Conservation (phyloP, 1,284 basidiomycete genomes). For the Leccinum solheimii region DNA sequence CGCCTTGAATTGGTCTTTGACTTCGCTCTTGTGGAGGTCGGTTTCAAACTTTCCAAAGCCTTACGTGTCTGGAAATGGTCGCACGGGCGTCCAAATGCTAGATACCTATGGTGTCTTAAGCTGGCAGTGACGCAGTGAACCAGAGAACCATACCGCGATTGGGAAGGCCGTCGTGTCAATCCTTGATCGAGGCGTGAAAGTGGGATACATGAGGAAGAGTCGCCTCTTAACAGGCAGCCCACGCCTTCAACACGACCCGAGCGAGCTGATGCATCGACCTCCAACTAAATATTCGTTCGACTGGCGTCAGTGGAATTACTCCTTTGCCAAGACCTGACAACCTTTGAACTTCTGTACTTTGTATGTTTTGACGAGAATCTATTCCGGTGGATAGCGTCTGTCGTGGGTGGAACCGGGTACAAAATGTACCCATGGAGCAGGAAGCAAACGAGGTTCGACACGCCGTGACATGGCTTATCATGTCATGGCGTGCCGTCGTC, state of each 20-base stretch:
- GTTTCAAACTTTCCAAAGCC: conserved; percentile 37
- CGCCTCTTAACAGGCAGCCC: conserved; percentile 39
- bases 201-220: conserved; percentile 19
- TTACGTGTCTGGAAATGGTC: conserved; percentile 42
- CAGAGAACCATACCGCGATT: conserved; percentile 10
- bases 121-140: neutral
- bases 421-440: too few relatives aligned
- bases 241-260: conserved; percentile 42
- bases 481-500: too few relatives aligned
- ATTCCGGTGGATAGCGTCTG: too few relatives aligned
- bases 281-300: too few relatives aligned
- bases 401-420: too few relatives aligned
- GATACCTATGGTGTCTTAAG: conserved; percentile 11
- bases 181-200: conserved; percentile 15
- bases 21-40: conserved; percentile 43
- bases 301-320: too few relatives aligned
- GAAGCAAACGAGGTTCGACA: too few relatives aligned
- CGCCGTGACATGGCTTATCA: too few relatives aligned
- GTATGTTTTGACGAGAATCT: too few relatives aligned
- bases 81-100: conserved; percentile 39
- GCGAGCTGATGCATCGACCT: conserved; percentile 7
- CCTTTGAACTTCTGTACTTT: too few relatives aligned
- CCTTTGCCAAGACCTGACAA: too few relatives aligned
- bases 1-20: conserved; percentile 28
- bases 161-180: conserved; percentile 23